Evolutionary conservation across 2,329 filamentous ascomycete species (phyloP).

Genomic region (Colletotrichum chrysophilum): DNA sequence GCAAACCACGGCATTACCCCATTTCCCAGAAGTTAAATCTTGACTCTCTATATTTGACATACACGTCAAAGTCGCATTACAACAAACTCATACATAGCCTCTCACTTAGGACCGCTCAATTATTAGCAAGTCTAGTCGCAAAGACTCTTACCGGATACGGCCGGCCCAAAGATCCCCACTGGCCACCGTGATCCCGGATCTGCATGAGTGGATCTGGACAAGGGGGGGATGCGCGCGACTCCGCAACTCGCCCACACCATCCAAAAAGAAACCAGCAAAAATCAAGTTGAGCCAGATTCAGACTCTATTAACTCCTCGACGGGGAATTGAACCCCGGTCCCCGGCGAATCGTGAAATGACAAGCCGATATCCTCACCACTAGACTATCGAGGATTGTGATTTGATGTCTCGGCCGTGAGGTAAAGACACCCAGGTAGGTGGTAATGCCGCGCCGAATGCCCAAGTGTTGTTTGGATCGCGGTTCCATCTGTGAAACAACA

Average conservation of each 20-base stretch:
- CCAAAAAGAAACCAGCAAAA: not conserved
- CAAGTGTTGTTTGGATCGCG: no score
- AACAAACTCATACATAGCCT: rapidly evolving
- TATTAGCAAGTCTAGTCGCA: not conserved
- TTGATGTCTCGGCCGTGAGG: not conserved
- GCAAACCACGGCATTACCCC: not conserved
- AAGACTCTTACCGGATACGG: no score
- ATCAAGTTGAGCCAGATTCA: not conserved
- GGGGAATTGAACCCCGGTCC: not conserved
- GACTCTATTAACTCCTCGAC: not conserved
- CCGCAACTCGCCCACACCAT: not conserved
- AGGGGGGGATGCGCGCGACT: not conserved
- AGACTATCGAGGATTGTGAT: not conserved
- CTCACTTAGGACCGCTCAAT: not conserved
- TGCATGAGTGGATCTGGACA: no score
- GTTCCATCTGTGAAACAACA: no score
- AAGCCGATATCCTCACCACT: not conserved
- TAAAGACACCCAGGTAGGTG: not conserved
- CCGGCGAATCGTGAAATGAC: not conserved
- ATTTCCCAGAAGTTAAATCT: not conserved
- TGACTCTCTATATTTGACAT: not conserved
- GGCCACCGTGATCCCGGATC: no score
- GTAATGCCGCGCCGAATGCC: rapidly evolving
- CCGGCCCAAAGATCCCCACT: no score
- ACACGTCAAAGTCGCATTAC: not conserved